These are phyloP conservation scores for Ganoderma boninense DNA, from an alignment of 1,284 basidiomycete species.

Conservation along the genomic window DNA sequence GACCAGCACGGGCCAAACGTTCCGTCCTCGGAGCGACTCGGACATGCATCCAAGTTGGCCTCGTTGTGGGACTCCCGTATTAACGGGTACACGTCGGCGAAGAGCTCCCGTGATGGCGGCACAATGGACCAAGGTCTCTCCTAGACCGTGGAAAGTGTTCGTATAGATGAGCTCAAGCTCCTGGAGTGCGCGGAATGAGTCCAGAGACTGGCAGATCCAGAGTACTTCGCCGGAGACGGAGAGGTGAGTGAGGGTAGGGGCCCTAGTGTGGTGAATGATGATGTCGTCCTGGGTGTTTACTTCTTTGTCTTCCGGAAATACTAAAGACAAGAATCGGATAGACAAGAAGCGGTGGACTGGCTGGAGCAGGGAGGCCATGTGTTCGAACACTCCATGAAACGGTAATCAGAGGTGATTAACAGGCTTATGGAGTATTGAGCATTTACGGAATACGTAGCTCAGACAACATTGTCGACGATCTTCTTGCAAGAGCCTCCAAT, in stretches of 20 bases:
- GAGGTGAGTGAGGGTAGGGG: background rate
- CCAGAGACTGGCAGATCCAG: background rate
- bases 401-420: background rate
- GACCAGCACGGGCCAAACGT: slow-evolving; percentile 7
- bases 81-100: background rate
- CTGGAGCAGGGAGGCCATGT: background rate
- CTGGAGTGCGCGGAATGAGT: background rate
- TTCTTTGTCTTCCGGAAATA: background rate
- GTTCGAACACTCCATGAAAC: no score
- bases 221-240: background rate
- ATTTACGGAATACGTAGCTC: background rate
- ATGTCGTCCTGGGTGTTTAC: background rate
- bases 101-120: slow-evolving; percentile 2
- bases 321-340: background rate
- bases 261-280: background rate
- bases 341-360: background rate
- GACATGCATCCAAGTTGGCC: background rate
- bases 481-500: background rate
- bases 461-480: background rate
- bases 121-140: background rate
- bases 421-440: no score
- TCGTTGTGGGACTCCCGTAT: background rate
- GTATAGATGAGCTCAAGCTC: slow-evolving; percentile 9
- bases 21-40: no score
- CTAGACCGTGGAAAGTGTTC: background rate